A percentile compares a stretch with the other conserved stretches of the same genome.
phyloP scores from a whole-genome alignment of 768 basidiomycete genomes.

The Boletus rubroflammeus region DNA sequence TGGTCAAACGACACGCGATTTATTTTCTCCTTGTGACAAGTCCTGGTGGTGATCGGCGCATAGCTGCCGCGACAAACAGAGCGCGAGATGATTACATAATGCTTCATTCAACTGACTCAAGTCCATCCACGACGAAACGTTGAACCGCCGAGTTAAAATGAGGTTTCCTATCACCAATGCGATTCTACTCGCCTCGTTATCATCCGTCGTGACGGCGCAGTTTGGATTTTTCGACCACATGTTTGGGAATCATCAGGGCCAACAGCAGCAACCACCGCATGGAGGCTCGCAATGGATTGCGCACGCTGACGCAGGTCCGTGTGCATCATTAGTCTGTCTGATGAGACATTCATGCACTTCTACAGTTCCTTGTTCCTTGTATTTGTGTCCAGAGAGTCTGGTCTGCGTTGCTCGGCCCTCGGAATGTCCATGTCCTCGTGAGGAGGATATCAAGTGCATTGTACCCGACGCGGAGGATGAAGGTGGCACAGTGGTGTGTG shows the following conservation, averaged over 20 bases:
- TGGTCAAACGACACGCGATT: neutral
- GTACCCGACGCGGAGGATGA: conserved; percentile 58
- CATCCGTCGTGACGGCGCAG: conserved; percentile 50
- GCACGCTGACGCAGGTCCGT: conserved; percentile 62
- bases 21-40: neutral
- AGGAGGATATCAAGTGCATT: conserved; percentile 72
- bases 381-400: conserved; percentile 73
- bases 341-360: neutral
- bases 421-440: conserved; percentile 78
- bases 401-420: conserved; percentile 50
- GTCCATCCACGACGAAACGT: neutral
- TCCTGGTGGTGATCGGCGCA: too few relatives aligned
- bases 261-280: conserved; percentile 46
- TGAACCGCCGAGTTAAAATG: conserved; percentile 9
- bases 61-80: too few relatives aligned
- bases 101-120: too few relatives aligned
- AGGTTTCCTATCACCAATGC: conserved; percentile 2
- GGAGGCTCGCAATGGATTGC: conserved; percentile 60
- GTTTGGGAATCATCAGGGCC: conserved; percentile 52
- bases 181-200: conserved; percentile 18
- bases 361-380: conserved; percentile 69
- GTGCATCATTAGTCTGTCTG: neutral
- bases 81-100: conserved; percentile 5
- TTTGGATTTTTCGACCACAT: conserved; percentile 79
- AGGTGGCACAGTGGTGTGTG: conserved; percentile 64